Base-by-base conservation (phyloP, 1,139 yeast species). In the Hyphopichia wangnamkhiaoensis region DNA sequence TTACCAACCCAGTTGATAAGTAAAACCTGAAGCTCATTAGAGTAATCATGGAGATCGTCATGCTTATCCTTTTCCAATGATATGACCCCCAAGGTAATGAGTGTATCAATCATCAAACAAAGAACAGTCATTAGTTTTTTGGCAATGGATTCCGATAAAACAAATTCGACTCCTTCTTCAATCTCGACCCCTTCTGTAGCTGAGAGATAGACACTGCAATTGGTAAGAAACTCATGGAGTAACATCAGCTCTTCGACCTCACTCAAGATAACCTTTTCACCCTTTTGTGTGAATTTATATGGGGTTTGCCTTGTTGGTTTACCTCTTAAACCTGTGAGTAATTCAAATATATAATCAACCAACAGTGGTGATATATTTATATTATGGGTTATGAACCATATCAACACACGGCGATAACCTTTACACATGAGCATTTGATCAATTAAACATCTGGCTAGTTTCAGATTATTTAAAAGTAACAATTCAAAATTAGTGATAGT, bases 361-460 rank as follows among this genome's bases (percentile, higher is more conserved):
- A 63, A 50, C 13, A 79, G 65, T 33, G 79, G 52, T 39, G 81
- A 71, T 40, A 80, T 74, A 37, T 79, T 79, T 24, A 80, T 53
- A 34, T 75, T 70, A 53, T 81, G 86, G 1, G 89, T 80, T 13
- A 84, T 52, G 45, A 75, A 79, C 87, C 88, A 82, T 28, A 84
- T 79, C n/a, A 82, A 53, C 0, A 74, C 75, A 29, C 88, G 59
- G 45, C 90, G 68, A 47, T 71, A 74, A 0, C 87, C 87, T 39
- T 65, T 61, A 41, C 80, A 75, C 86, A 83, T 82, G 37, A 84
- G 62, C 70, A 84, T 64, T 57, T 84, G 91, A 58, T 83, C 89
- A 59, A 82, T 65, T 35, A 82, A 58, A 21, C 75, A 64, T 52
- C 79, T 71, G 0, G 82, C 76, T 6, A 80, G 59, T 20, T 70